Evolutionary conservation across 2,329 filamentous ascomycete genomes (phyloP), one percentile per base, ranked within the genome.

Genomic region (Blastomyces percursus): DNA sequence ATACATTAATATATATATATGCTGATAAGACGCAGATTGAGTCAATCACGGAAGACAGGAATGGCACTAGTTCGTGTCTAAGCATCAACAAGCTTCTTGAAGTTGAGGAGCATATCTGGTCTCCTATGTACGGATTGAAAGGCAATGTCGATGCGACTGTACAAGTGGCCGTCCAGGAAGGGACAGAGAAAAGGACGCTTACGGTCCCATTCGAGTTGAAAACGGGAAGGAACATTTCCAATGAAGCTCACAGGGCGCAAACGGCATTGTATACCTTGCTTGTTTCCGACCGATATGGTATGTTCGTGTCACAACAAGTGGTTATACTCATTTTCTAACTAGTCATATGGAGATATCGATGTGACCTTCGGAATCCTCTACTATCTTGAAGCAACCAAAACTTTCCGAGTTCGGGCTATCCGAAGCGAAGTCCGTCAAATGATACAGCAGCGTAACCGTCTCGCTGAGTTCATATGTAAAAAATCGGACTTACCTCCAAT

Each of bases 81-180:
- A 91, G 89, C 68, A 86, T 99, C 68, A 95, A 87, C 70, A 99
- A 97, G 72, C 80, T 99, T 35, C 86, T 99, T 16, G 94, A 97
- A 71, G 90, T 99, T 11, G 94, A 99, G 73, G 94, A 99, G 74
- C 94, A 97, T 71, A 86, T 99, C 35, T 99, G 94, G 94, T 97
- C 93, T 7, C 94, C 94, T 0, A 93, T 91, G 85, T 99, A 96
- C 72, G 94, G 94, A 0, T 80, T 99, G 19, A 99, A 99, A 74
- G 94, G 94, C 38, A 99, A 97, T 69, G 94, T 99, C 64, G 94
- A 99, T 76, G 94, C 94, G 35, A 97, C 94, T 0, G 89, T 99
- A 0, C 90, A 99, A 76, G 88, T 94, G 19, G 85, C 84, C 0
- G 89, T 96, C 80, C 80, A 84, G 62, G 88, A 96, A 62, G 84